A percentile compares a stretch with the other conserved stretches of the same genome.
These are phyloP conservation scores for Trebouxiophyceae sp. DNA, from an alignment of 163 green algal genomes.

Conservation along the genomic window DNA sequence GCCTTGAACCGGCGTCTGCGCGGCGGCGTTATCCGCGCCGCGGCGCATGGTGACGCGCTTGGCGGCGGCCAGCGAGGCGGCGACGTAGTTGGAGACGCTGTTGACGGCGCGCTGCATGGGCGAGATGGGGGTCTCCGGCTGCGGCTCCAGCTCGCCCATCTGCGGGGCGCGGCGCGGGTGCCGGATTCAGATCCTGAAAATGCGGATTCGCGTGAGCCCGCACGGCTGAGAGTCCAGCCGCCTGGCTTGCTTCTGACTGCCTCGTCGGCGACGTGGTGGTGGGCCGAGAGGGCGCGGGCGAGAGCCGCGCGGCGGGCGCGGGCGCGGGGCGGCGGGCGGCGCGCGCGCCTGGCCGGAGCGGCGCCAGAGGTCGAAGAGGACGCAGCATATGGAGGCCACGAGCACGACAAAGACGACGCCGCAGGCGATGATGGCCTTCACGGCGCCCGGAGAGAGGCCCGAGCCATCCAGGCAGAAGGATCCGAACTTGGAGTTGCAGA, in stretches of 20 bases:
- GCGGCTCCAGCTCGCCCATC: background rate
- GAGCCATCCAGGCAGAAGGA: background rate
- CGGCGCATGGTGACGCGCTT: too few relatives aligned
- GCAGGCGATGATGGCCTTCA: background rate
- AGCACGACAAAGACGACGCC: background rate
- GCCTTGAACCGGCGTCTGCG: too few relatives aligned
- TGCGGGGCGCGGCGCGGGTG: too few relatives aligned
- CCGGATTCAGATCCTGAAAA: too few relatives aligned
- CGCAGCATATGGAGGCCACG: background rate
- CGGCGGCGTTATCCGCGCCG: too few relatives aligned
- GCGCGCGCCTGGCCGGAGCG: background rate
- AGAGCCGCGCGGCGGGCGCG: too few relatives aligned
- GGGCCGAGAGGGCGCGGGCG: too few relatives aligned
- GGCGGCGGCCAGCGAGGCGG: background rate
- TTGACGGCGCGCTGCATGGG: background rate
- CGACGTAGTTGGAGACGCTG: background rate
- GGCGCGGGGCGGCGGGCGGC: too few relatives aligned
- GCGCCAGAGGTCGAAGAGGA: background rate
- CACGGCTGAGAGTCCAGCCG: too few relatives aligned
- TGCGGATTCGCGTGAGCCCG: too few relatives aligned
- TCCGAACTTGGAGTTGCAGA: background rate
- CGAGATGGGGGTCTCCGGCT: background rate
- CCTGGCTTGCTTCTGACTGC: too few relatives aligned
- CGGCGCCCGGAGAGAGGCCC: background rate
- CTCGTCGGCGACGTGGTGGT: too few relatives aligned